Conservation (phyloP, 345 rosid species). For the Populus tremula region DNA sequence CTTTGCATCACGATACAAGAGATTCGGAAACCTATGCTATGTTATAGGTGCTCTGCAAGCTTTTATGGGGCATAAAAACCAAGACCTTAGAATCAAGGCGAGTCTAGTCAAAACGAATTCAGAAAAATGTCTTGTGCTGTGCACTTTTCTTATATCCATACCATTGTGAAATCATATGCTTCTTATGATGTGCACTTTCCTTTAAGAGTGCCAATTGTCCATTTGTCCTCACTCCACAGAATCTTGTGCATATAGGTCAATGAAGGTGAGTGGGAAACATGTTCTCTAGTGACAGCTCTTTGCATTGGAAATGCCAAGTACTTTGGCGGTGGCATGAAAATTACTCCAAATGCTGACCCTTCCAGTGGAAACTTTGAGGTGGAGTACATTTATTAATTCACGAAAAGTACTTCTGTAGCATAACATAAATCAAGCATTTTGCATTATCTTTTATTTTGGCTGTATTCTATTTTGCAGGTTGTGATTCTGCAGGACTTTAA, state of each 20-base stretch:
- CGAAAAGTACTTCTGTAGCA: background rate
- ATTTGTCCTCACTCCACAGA: constrained; percentile 8
- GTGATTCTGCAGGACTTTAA: constrained; percentile 87
- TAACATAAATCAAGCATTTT: background rate
- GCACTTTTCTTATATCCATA: background rate
- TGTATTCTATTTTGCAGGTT: constrained; percentile 48
- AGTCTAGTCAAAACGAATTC: constrained; percentile 7
- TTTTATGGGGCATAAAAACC: constrained; percentile 76
- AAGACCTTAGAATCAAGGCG: constrained; percentile 75
- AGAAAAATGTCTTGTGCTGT: background rate
- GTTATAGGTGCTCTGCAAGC: constrained; percentile 86
- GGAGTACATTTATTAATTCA: constrained; percentile 6
- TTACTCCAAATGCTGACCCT: constrained; percentile 88
- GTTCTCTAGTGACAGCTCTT: constrained; percentile 76
- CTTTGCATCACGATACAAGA: constrained; percentile 87
- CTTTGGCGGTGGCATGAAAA: constrained; percentile 99
- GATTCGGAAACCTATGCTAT: constrained; percentile 78
- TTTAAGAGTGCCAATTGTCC: background rate
- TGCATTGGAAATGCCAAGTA: constrained; percentile 92
- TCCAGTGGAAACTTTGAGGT: constrained; percentile 79
- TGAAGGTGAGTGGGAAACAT: constrained; percentile 79
- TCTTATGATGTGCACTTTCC: background rate
- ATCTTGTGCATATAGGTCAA: constrained; percentile 46
- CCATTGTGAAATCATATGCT: background rate
- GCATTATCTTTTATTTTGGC: constrained; percentile 19